Percentiles rank a stretch among this genome's conserved stretches.
These are phyloP conservation scores for Sclerotiophoma versabilis DNA, from an alignment of 2,329 filamentous ascomycete genomes.

Conservation along the genomic window DNA sequence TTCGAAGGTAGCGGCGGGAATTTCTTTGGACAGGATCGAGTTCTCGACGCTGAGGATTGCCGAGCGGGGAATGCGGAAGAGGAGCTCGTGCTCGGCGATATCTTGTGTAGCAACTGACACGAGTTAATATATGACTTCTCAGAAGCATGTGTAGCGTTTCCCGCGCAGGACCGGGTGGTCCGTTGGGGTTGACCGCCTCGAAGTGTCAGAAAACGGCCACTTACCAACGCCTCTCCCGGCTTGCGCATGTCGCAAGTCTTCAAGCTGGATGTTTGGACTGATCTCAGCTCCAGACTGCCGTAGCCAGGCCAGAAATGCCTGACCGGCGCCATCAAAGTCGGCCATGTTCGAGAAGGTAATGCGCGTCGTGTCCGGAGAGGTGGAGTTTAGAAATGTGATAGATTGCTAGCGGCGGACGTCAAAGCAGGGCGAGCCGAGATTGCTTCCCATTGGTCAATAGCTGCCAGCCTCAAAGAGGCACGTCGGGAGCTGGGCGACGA, in stretches of 20 bases:
- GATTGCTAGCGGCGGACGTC: constrained; percentile 25
- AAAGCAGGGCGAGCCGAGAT: constrained; percentile 28
- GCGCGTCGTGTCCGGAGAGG: constrained; percentile 7
- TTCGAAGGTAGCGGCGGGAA: constrained; percentile 50
- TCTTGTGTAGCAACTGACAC: constrained; percentile 71
- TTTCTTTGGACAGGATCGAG: constrained; percentile 67
- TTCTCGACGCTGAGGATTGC: constrained; percentile 76
- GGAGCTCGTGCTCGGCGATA: constrained; percentile 75
- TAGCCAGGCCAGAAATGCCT: constrained; percentile 66
- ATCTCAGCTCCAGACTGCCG: constrained; percentile 60
- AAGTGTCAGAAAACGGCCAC: constrained; percentile 36
- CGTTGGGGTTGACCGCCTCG: neutral
- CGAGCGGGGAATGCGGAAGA: constrained; percentile 80
- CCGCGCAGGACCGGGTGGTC: neutral
- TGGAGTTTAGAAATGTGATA: constrained; percentile 29
- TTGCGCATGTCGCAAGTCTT: constrained; percentile 63
- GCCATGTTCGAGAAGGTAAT: constrained; percentile 28
- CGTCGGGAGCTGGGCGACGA: neutral
- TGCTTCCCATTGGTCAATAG: constrained; percentile 28
- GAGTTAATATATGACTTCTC: constrained; percentile 17
- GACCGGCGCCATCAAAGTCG: constrained; percentile 54
- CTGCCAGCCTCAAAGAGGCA: neutral
- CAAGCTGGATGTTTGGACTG: constrained; percentile 64
- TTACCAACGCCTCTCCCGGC: constrained; percentile 70
- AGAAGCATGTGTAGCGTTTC: neutral